Evolutionary conservation across 179 eudicot species (phyloP).

Genomic region (Amaranthus tricolor): DNA sequence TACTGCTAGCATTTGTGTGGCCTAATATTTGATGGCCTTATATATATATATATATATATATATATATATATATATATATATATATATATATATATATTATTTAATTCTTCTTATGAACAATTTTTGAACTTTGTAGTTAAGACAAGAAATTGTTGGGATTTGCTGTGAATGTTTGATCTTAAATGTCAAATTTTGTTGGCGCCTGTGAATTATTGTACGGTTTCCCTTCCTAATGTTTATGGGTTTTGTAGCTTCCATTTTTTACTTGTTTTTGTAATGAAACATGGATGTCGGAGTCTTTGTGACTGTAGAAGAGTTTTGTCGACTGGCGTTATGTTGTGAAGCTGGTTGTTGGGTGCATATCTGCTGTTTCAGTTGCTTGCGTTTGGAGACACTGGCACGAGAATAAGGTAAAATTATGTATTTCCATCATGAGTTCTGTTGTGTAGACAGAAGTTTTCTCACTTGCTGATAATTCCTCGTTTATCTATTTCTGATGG

Average conservation of each 20-base stretch:
- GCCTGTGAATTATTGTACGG: background rate
- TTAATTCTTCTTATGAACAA: background rate
- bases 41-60: background rate
- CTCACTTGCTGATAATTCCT: background rate
- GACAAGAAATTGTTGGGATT: background rate
- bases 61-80: background rate
- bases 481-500: too few relatives aligned
- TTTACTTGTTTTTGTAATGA: background rate
- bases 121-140: background rate
- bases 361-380: background rate
- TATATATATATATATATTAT: background rate
- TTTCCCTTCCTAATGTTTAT: background rate
- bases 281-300: background rate
- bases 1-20: background rate
- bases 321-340: background rate
- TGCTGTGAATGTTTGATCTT: background rate
- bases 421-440: background rate
- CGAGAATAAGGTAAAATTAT: slow-evolving; percentile 12
- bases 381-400: background rate
- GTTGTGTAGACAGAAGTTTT: too few relatives aligned
- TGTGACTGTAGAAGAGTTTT: background rate
- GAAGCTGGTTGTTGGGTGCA: background rate
- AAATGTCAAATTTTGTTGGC: background rate
- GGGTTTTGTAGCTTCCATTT: background rate
- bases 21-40: slow-evolving; percentile 8